Base-by-base conservation (phyloP, 2,329 filamentous ascomycete species). In the Dryadomyces quercivorus region DNA sequence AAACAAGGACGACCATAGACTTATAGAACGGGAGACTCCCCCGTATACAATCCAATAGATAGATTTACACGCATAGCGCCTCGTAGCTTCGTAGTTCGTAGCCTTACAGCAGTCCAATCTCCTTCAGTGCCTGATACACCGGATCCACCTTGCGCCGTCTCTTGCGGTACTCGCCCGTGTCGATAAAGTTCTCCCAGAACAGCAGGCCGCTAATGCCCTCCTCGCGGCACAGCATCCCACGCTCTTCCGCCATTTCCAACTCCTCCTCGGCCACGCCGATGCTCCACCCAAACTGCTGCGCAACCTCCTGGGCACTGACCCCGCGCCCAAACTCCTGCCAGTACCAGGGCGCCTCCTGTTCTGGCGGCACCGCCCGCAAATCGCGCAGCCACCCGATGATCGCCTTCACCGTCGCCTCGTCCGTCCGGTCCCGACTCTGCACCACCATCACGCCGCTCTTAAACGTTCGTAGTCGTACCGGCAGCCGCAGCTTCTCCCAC, bases 241-340 rank as follows among this genome's bases (percentile, higher is more conserved):
- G 82, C 66, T 97, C 92, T 68, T 98, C 93, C 0, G 91, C 91
- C 92, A 98, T 96, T 66, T 96, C 88, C 13, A 98, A 75, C 70
- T 98, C 93, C 67, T 97, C 93, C 57, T 86, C 87, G 1, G 93
- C 93, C 21, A 98, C 92, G 9, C 93, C 93, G 8, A 98, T 85
- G 66, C 93, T 97, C 93, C 93, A 98, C 6, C 91, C 88, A 69
- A 98, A 98, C 51, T 82, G 76, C 67, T 94, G 88, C 0, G 93
- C 93, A 0, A 83, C 81, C 64, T 97, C 91, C 64, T 93, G 88
- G 1, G 90, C 89, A 15, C 90, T 96, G 31, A 97, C 84, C 10
- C 93, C 90, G 55, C 84, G 79, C 0, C 93, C 91, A 66, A 89
- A 96, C 44, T 74, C 63, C 49, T 75, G 75, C 85, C 85, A 88